phyloP scores from a whole-genome alignment of 1,284 basidiomycete genomes.

The Rhodotorula sp. region DNA sequence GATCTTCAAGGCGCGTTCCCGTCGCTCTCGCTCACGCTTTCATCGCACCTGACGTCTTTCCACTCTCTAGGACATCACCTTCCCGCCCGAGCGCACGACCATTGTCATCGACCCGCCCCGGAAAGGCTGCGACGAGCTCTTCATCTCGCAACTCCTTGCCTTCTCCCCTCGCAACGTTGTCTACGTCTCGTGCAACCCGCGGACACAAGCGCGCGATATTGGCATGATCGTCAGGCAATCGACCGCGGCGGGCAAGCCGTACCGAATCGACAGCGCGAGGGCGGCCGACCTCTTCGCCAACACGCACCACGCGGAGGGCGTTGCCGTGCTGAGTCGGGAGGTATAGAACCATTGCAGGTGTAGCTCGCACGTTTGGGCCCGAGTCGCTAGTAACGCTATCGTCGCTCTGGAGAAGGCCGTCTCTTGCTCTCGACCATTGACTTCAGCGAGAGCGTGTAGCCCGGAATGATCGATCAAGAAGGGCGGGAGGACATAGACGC shows the following conservation, averaged over 20 bases:
- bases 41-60: not conserved
- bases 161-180: conserved; percentile 73
- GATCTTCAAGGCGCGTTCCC: conserved; percentile 56
- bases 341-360: too few species aligned
- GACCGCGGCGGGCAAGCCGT: conserved; percentile 50
- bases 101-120: conserved; percentile 83
- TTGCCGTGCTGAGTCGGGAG: conserved; percentile 61
- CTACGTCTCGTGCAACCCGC: conserved; percentile 90
- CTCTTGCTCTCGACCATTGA: too few species aligned
- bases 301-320: conserved; percentile 80
- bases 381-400: too few species aligned
- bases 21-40: not conserved
- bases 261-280: conserved; percentile 71
- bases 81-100: conserved; percentile 67
- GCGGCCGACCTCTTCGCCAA: conserved; percentile 93
- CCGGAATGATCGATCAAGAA: too few species aligned
- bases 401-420: too few species aligned
- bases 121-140: conserved; percentile 82
- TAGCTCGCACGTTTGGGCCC: too few species aligned
- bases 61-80: conserved; percentile 52
- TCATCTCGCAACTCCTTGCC: conserved; percentile 69
- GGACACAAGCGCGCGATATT: conserved; percentile 78
- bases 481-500: too few species aligned
- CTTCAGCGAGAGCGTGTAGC: too few species aligned
- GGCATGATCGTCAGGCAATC: conserved; percentile 63